phyloP scores from a whole-genome alignment of 2,329 filamentous ascomycete genomes.

The Parascedosporium putredinis region DNA sequence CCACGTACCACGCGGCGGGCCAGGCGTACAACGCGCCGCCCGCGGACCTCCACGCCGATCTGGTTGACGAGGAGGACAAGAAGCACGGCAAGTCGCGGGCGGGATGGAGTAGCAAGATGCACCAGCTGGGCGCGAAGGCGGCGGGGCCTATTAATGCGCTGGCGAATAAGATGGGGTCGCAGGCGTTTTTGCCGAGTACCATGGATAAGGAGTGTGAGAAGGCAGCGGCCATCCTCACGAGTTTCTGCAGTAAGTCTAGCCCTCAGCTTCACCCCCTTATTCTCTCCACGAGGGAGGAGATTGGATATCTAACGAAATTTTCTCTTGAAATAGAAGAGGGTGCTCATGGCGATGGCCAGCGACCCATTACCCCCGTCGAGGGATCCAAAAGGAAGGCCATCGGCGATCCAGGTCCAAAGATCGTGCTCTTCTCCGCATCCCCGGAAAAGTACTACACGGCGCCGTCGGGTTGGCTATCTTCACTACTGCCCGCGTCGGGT shows the following conservation, averaged over 20 bases:
- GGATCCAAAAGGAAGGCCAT: slow-evolving; percentile 25
- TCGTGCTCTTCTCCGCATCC: slow-evolving; percentile 40
- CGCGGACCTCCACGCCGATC: slow-evolving; percentile 2
- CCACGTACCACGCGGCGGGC: slow-evolving; percentile 6
- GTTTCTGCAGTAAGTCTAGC: slow-evolving; percentile 66
- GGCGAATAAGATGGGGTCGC: slow-evolving; percentile 70
- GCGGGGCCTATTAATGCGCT: slow-evolving; percentile 62
- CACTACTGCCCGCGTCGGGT: slow-evolving; percentile 57
- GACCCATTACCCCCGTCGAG: neutral
- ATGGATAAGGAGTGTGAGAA: slow-evolving; percentile 88
- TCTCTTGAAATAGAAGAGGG: slow-evolving; percentile 11
- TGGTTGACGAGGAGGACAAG: slow-evolving; percentile 1
- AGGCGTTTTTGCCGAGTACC: slow-evolving; percentile 78
- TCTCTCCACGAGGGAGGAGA: neutral
- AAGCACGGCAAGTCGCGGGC: neutral
- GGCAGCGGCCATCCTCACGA: slow-evolving; percentile 70
- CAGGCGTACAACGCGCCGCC: slow-evolving; percentile 5
- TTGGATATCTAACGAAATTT: slow-evolving; percentile 14
- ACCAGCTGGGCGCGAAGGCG: slow-evolving; percentile 11
- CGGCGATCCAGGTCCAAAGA: neutral
- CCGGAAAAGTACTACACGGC: slow-evolving; percentile 49
- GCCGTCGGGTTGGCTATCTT: slow-evolving; percentile 63
- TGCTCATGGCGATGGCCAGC: slow-evolving; percentile 19
- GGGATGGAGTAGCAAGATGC: slow-evolving; percentile 11
- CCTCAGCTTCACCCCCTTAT: neutral